These are phyloP conservation scores for Lactifluus rugatus DNA, from an alignment of 768 basidiomycete genomes.

Conservation along the genomic window DNA sequence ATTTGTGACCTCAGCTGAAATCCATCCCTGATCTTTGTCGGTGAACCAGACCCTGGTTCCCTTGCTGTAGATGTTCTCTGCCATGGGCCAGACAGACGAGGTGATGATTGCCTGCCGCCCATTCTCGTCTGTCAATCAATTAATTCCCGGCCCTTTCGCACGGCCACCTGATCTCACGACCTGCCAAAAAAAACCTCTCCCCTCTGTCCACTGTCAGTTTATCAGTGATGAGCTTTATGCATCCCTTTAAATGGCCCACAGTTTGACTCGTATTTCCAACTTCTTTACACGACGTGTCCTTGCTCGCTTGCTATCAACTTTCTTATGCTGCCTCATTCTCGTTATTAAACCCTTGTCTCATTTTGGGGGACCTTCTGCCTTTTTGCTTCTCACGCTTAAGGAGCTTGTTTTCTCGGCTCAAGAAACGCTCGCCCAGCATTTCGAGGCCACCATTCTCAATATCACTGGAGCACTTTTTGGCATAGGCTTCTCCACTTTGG, in stretches of 20 bases:
- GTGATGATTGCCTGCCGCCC: conserved; percentile 6
- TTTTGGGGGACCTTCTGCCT: conserved; percentile 32
- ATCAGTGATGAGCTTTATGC: background rate
- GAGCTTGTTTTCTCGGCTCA: conserved; percentile 41
- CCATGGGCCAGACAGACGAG: conserved; percentile 39
- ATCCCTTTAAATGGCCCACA: background rate
- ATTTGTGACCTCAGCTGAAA: conserved; percentile 73
- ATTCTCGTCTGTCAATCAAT: background rate
- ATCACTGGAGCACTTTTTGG: conserved; percentile 34
- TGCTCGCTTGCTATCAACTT: conserved; percentile 36
- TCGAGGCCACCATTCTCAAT: conserved; percentile 37
- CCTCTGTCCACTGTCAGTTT: too few relatives aligned
- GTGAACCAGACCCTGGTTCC: conserved; percentile 88
- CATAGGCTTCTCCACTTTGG: conserved; percentile 31
- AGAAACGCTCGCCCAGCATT: conserved; percentile 38
- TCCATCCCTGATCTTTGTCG: conserved; percentile 91
- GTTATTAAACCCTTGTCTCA: conserved; percentile 33
- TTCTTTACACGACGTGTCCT: conserved; percentile 28
- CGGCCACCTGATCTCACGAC: conserved; percentile 8
- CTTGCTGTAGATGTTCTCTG: conserved; percentile 87
- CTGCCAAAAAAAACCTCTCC: too few relatives aligned
- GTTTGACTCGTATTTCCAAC: background rate
- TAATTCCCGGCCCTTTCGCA: conserved; percentile 4
- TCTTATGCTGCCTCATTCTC: conserved; percentile 33
- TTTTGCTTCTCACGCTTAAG: conserved; percentile 31